phyloP scores from a whole-genome alignment of 2,329 filamentous ascomycete genomes.

The Teratosphaeriaceae sp. region DNA sequence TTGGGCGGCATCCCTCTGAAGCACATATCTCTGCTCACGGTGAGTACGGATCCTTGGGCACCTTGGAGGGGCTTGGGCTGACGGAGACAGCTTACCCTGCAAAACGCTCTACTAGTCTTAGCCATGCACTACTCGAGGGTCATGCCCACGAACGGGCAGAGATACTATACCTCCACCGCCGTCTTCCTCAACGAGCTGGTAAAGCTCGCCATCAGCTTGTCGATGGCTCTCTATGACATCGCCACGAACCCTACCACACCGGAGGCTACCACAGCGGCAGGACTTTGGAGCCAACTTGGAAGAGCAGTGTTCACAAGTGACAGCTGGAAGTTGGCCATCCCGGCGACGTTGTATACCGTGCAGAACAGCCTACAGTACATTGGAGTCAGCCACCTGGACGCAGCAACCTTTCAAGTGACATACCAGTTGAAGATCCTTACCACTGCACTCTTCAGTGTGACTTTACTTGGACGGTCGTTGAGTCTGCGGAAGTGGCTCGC shows the following conservation, averaged over 20 bases:
- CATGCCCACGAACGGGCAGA: constrained; percentile 82
- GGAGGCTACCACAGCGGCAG: constrained; percentile 51
- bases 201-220: constrained; percentile 80
- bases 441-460: constrained; percentile 78
- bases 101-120: constrained; percentile 73
- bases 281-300: constrained; percentile 70
- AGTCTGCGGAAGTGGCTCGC: constrained; percentile 72
- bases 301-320: constrained; percentile 79
- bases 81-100: constrained; percentile 59
- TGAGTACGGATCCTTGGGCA: constrained; percentile 30
- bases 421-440: constrained; percentile 94
- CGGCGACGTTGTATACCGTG: constrained; percentile 79
- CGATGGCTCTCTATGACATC: constrained; percentile 81
- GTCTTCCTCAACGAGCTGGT: constrained; percentile 90
- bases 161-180: constrained; percentile 89
- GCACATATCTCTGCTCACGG: constrained; percentile 59
- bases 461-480: constrained; percentile 65
- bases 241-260: constrained; percentile 73
- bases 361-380: constrained; percentile 94
- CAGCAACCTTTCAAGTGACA: constrained; percentile 86
- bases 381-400: constrained; percentile 82
- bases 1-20: constrained; percentile 57
- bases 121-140: constrained; percentile 92
- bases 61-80: constrained; percentile 6
- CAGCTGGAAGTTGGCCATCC: constrained; percentile 90